phyloP scores from a whole-genome alignment of 1,139 yeast species.

The Yamadazyma trypodendri region DNA sequence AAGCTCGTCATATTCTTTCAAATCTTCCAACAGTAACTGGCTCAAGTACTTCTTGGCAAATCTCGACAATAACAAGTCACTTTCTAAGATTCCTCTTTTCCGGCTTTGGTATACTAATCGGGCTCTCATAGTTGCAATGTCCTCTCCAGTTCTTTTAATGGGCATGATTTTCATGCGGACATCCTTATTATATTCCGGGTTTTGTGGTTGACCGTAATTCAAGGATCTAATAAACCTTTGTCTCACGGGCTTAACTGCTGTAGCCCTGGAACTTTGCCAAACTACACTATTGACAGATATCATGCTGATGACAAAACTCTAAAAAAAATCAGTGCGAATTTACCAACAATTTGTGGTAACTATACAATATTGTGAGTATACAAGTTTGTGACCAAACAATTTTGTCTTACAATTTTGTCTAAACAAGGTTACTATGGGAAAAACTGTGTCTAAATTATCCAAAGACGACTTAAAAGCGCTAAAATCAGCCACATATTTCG shows the following conservation, averaged over 20 bases:
- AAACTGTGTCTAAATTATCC: constrained; percentile 87
- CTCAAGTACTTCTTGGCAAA: constrained; percentile 77
- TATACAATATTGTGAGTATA: no score
- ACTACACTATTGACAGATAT: neutral
- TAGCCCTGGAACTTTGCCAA: neutral
- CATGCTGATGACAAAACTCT: neutral
- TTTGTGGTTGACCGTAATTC: constrained; percentile 47
- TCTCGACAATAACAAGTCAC: constrained; percentile 79
- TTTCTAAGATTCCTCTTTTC: constrained; percentile 92
- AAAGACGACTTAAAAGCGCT: constrained; percentile 85
- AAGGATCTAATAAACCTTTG: constrained; percentile 14
- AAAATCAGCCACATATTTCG: constrained; percentile 86
- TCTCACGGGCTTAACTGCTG: no score
- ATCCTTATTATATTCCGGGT: constrained; percentile 36
- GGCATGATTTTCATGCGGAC: constrained; percentile 66
- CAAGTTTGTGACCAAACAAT: no score
- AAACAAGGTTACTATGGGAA: constrained; percentile 63
- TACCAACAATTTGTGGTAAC: neutral
- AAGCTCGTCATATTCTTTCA: constrained; percentile 81
- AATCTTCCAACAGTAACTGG: constrained; percentile 58
- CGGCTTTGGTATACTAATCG: constrained; percentile 88
- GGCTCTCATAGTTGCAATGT: constrained; percentile 76
- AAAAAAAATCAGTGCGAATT: neutral
- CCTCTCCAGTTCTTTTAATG: constrained; percentile 69
- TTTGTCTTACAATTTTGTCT: neutral